These are phyloP conservation scores for Endothia cerciana DNA, from an alignment of 2,329 filamentous ascomycete genomes.

Conservation along the genomic window DNA sequence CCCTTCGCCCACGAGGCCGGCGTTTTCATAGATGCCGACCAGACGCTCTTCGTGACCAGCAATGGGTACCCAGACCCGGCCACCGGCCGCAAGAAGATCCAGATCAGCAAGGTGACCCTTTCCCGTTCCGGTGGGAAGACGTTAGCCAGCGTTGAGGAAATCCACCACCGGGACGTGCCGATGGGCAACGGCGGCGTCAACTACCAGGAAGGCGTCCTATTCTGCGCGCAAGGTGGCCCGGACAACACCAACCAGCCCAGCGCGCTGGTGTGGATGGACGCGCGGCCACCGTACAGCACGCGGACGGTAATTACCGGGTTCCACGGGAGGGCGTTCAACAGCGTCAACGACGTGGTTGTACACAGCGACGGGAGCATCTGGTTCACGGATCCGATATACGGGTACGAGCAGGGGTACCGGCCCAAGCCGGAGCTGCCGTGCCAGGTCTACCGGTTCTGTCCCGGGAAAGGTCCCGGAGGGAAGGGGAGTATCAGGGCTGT, in stretches of 20 bases:
- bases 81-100: constrained; percentile 34
- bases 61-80: constrained; percentile 36
- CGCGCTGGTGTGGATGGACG: constrained; percentile 41
- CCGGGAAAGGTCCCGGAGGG: constrained; percentile 3
- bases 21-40: constrained; percentile 19
- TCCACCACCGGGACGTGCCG: constrained; percentile 38
- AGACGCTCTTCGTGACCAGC: constrained; percentile 39
- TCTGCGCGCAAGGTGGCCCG: constrained; percentile 46
- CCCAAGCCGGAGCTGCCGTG: constrained; percentile 47
- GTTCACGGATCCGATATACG: constrained; percentile 56
- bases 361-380: constrained; percentile 48
- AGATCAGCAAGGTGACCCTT: constrained; percentile 37
- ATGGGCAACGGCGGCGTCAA: constrained; percentile 57
- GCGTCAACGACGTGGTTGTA: constrained; percentile 52
- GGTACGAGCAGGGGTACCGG: constrained; percentile 51
- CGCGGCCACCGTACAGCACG: constrained; percentile 37
- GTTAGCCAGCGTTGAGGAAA: constrained; percentile 36
- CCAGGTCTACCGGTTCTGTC: constrained; percentile 53
- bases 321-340: constrained; percentile 51
- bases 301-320: constrained; percentile 43
- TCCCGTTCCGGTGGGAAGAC: constrained; percentile 18
- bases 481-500: constrained; percentile 45
- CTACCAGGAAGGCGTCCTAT: constrained; percentile 46
- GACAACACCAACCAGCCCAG: constrained; percentile 30
- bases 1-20: constrained; percentile 55